phyloP scores from a whole-genome alignment of 139 green algal species.

The Picochlorum costavermella region DNA sequence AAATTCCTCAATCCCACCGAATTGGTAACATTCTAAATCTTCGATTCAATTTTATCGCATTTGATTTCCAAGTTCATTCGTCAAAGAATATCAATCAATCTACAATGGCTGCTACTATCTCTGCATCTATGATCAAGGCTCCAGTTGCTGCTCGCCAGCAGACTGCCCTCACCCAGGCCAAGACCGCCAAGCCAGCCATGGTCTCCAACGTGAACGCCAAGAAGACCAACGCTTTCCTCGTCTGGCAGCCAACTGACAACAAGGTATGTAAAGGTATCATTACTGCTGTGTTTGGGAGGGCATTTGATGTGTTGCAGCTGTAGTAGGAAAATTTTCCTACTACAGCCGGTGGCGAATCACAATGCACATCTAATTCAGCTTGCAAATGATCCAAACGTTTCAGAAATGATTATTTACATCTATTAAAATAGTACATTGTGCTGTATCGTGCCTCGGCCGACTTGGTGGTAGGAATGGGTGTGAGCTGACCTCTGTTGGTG shows the following conservation, averaged over 20 bases:
- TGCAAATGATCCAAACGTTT: too few relatives aligned
- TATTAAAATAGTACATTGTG: too few relatives aligned
- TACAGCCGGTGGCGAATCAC: neutral
- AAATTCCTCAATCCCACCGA: too few relatives aligned
- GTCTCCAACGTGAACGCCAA: slow-evolving; percentile 26
- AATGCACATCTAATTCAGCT: too few relatives aligned
- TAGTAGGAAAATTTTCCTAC: neutral
- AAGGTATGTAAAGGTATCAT: slow-evolving; percentile 19
- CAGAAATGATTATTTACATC: too few relatives aligned
- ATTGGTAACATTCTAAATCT: too few relatives aligned
- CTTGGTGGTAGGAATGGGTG: neutral
- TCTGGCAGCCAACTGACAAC: slow-evolving; percentile 46
- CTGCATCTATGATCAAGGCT: slow-evolving; percentile 13
- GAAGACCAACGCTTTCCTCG: slow-evolving; percentile 20
- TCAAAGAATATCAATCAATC: neutral
- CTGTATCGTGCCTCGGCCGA: neutral
- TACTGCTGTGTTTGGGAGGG: neutral
- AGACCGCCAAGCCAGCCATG: slow-evolving; percentile 20
- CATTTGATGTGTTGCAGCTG: neutral
- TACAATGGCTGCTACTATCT: slow-evolving; percentile 25
- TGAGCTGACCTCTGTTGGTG: neutral
- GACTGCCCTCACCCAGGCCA: slow-evolving; percentile 17
- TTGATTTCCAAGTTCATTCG: too few relatives aligned
- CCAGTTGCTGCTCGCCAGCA: slow-evolving; percentile 8
- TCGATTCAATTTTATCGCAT: too few relatives aligned